phyloP scores from a whole-genome alignment of 2,329 filamentous ascomycete species.

The Epicoccum sorghinum region DNA sequence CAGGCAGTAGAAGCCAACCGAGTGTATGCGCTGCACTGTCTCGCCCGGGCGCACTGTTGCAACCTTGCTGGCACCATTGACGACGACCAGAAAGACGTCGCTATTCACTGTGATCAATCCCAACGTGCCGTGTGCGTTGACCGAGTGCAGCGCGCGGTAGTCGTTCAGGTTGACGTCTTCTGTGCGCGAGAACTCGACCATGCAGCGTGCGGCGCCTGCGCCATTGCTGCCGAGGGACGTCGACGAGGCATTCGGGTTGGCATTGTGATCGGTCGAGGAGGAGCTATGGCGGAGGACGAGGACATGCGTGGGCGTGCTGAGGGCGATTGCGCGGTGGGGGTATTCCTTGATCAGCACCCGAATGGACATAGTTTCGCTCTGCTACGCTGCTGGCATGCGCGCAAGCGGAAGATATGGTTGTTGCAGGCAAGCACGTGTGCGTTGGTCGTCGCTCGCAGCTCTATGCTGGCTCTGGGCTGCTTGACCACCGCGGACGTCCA shows the following conservation, averaged over 20 bases:
- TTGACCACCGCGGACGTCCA: slow-evolving; percentile 17
- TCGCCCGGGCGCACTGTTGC: slow-evolving; percentile 86
- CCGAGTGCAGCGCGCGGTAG: slow-evolving; percentile 75
- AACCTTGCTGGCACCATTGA: slow-evolving; percentile 78
- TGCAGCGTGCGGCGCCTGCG: slow-evolving; percentile 65
- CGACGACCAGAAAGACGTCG: slow-evolving; percentile 90
- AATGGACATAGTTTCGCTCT: slow-evolving; percentile 53
- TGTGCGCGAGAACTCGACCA: slow-evolving; percentile 81
- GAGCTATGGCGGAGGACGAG: slow-evolving; percentile 83
- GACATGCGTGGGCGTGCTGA: slow-evolving; percentile 78
- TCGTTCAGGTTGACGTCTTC: slow-evolving; percentile 71
- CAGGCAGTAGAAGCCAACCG: slow-evolving; percentile 90
- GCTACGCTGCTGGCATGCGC: slow-evolving; percentile 17
- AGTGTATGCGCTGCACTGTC: slow-evolving; percentile 83
- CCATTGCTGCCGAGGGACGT: slow-evolving; percentile 54
- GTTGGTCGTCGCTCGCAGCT: slow-evolving; percentile 24
- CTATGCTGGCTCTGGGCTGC: slow-evolving; percentile 23
- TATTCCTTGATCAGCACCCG: slow-evolving; percentile 85
- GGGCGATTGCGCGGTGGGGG: slow-evolving; percentile 84
- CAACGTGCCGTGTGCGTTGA: slow-evolving; percentile 82
- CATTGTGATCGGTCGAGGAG: slow-evolving; percentile 60
- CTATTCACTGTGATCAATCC: slow-evolving; percentile 82
- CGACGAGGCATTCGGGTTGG: slow-evolving; percentile 59
- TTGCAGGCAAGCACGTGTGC: slow-evolving; percentile 34
- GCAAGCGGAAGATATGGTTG: slow-evolving; percentile 13